These are phyloP conservation scores for Penicillium crustosum DNA, from an alignment of 2,329 filamentous ascomycete species.

Conservation along the genomic window DNA sequence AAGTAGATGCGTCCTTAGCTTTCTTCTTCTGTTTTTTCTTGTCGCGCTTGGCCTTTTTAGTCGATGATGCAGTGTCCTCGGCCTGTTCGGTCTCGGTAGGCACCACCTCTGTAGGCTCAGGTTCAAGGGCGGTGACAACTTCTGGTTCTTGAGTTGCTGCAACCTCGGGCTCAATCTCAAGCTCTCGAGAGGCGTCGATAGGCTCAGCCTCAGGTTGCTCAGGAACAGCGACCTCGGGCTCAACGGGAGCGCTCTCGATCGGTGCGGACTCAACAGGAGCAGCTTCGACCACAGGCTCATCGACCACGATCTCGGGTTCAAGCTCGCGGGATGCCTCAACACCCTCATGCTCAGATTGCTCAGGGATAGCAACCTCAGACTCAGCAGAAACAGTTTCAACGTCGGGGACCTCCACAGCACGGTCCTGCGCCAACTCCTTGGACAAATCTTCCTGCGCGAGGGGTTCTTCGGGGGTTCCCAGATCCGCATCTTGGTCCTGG, in stretches of 20 bases:
- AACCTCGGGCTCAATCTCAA: not conserved
- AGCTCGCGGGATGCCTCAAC: too few species aligned
- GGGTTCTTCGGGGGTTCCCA: conserved; percentile 13
- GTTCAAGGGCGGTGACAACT: not conserved
- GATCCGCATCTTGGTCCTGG: conserved; percentile 13
- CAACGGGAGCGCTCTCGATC: not conserved
- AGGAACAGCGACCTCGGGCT: not conserved
- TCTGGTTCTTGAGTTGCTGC: not conserved
- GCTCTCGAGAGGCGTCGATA: conserved; percentile 1
- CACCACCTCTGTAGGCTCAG: not conserved
- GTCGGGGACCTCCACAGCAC: conserved; percentile 1
- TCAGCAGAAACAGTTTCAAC: not conserved
- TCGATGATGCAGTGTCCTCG: conserved; percentile 5
- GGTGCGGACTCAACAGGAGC: not conserved
- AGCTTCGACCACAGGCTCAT: not conserved
- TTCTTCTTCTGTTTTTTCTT: conserved; percentile 21
- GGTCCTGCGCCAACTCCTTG: conserved; percentile 5
- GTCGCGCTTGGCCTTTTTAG: conserved; percentile 18
- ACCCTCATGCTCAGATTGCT: not conserved
- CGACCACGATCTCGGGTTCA: too few species aligned
- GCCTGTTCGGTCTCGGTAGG: conserved; percentile 5
- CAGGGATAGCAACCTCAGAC: not conserved
- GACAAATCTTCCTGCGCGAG: conserved; percentile 2
- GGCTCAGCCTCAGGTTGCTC: conserved; percentile 6
- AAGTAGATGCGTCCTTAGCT: conserved; percentile 10